A percentile compares a stretch with the other conserved stretches of the same genome.
Evolutionary conservation across 257 asterid species (phyloP).

Genomic region (Orobanche coerulescens): DNA sequence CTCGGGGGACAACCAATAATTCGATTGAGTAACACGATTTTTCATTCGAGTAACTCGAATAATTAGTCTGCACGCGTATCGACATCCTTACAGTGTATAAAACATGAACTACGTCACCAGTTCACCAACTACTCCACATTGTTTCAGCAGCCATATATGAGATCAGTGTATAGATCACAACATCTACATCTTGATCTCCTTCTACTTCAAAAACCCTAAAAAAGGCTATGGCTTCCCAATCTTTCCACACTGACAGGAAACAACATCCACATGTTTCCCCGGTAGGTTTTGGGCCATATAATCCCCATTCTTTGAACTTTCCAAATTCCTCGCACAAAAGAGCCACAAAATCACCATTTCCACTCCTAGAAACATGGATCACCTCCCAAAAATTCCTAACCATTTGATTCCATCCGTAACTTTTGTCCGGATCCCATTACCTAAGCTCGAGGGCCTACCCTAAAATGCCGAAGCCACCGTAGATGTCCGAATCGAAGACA

Average conservation of each 20-base stretch:
- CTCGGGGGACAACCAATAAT: too few relatives aligned
- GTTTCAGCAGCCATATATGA: too few relatives aligned
- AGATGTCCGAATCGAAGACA: not conserved
- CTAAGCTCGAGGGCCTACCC: not conserved
- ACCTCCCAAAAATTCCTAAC: not conserved
- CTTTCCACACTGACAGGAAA: constrained; percentile 5
- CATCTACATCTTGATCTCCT: too few relatives aligned
- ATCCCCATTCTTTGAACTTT: constrained; percentile 10
- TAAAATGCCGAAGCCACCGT: not conserved
- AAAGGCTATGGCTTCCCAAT: constrained; percentile 17
- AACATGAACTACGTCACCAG: too few relatives aligned
- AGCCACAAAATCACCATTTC: constrained; percentile 4
- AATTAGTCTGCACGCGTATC: too few relatives aligned
- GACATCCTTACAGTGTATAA: too few relatives aligned
- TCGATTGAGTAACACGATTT: too few relatives aligned
- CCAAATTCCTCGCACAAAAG: not conserved
- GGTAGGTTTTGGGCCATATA: constrained; percentile 33
- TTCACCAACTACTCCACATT: too few relatives aligned
- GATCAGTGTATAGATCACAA: too few relatives aligned
- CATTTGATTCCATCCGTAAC: not conserved
- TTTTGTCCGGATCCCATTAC: not conserved
- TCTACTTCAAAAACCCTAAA: too few relatives aligned
- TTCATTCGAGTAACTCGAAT: too few relatives aligned
- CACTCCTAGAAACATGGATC: constrained; percentile 2
- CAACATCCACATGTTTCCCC: constrained; percentile 29